Base-by-base conservation (phyloP, 441 rosid genomes). In the Populus hybrid region DNA sequence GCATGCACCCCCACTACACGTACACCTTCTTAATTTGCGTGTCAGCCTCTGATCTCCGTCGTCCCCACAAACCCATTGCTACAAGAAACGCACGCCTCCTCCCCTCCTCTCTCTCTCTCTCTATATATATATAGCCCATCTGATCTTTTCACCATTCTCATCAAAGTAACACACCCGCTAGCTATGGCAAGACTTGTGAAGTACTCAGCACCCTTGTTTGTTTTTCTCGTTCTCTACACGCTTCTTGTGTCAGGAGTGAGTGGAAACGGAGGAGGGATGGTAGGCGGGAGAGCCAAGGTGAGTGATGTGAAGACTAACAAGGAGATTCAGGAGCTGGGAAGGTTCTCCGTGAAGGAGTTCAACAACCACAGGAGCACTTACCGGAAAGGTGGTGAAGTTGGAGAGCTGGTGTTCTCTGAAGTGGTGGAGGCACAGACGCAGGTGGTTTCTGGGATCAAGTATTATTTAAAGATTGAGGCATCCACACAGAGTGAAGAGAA, bases 381-480 rank as follows among this genome's bases (percentile, higher is more conserved):
- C 73, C 36, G 64, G 30, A 18, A 73, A 10, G 24, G 57, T 14
- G 36, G 82, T 65, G 75, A 34, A 59, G 46, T 50, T 40, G 71
- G 34, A 53, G 79, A 77, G 23, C 71, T 89, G 80, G 53, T 2
- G 53, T 92, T 93, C 68, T 72, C 85, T 3, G 66, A 80, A 82
- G 98, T 94, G 69, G 87, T 88, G 69, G 89, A 82, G 69, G 98
- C 96, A 1, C 72, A 90, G 81, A 79, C 32, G 79, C 98, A 91
- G 86, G 94, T 94, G 79, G 97, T 94, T 34, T 81, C 94, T 0
- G 97, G 98, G 65, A 68, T 83, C 10, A 92, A 88, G 53, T 94
- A 91, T 81, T 87, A 84, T 77, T 85, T 94, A 53, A 88, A 81
- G 84, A 85, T 94, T n/a, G 88, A 88, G 81, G 92, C 85, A 4